A percentile compares a stretch with the other conserved stretches of the same genome.
Conservation (phyloP, 2,329 filamentous ascomycete genomes). For the Dothideomycetes sp. region DNA sequence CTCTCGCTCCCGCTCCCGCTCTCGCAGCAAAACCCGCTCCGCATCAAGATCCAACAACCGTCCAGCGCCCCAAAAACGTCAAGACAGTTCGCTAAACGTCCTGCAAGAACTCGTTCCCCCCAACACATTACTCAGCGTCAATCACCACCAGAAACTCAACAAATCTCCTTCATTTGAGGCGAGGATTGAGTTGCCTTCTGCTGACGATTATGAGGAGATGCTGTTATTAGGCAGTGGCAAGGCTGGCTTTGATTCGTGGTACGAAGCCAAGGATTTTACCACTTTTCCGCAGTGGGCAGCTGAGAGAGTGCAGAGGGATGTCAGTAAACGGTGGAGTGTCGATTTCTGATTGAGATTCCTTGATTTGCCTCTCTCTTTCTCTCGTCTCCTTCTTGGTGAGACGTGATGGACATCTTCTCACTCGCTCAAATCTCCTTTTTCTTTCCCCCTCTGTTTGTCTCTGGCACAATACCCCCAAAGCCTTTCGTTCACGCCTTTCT, state of each 20-base stretch:
- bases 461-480: no score
- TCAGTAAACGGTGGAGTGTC: slow-evolving; percentile 10
- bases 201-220: slow-evolving; percentile 8
- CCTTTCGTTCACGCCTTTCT: no score
- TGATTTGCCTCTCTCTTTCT: not conserved
- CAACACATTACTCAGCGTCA: slow-evolving; percentile 7
- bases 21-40: not conserved
- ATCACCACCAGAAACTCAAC: not conserved
- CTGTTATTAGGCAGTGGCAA: slow-evolving; percentile 8
- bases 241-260: slow-evolving; percentile 10
- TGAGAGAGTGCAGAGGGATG: slow-evolving; percentile 10
- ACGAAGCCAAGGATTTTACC: slow-evolving; percentile 4
- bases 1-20: not conserved
- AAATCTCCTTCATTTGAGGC: slow-evolving; percentile 9
- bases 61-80: slow-evolving; percentile 18
- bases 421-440: no score
- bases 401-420: not conserved
- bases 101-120: slow-evolving; percentile 31
- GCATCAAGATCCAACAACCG: slow-evolving; percentile 10
- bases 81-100: slow-evolving; percentile 31
- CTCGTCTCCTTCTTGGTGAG: not conserved
- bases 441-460: no score
- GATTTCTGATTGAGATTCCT: slow-evolving; percentile 5
- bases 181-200: slow-evolving; percentile 7
- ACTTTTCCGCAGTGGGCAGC: slow-evolving; percentile 11